Evolutionary conservation across 177 flowering plant genomes (phyloP), one percentile per base, ranked within the genome.

Genomic region (Vitis hybrid): DNA sequence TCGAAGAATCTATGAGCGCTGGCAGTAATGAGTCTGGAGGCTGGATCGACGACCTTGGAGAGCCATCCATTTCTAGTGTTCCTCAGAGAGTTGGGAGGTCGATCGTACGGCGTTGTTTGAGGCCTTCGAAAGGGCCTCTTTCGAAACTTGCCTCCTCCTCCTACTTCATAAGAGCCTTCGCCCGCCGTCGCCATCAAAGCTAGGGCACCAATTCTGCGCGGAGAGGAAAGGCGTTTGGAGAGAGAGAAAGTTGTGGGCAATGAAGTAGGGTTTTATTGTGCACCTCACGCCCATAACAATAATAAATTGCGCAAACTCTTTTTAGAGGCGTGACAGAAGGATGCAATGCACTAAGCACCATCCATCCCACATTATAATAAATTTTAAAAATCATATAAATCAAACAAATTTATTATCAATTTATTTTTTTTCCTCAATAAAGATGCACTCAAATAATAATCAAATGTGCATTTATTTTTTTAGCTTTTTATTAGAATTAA

Each of bases 31-130:
- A 92, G 77, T 68, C 80, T 72, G 29, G 89, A 87, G 56, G 93
- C 93, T 2, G 97, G 97, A 78, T 92, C 93, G 33, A 92, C 87
- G 16, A 92, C 70, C 80, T 85, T 90, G 31, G 89, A 83, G 14
- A 92, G 57, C 94, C 94, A 92, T 1, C 90, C 83, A 57, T 73
- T 75, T 16, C 51, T 51, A 59, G 82, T 77, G 75, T 78, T 83
- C 22, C 85, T 22, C 10, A 85, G 53, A 5, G 84, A 74, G 2
- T 72, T 71, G 2, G 82, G 77, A 7, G 90, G 94, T 1, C 94
- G 84, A 71, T 86, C 90, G 65, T 90, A 90, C 14, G 94, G 92
- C 63, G 91, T 90, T 45, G 83, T 6, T 10, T 79, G 80, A n/a
- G 73, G 13, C 76, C 79, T 74, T 31, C 86, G 70, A 15, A 74